phyloP scores from a whole-genome alignment of 139 green algal genomes.

The Trebouxia sp. region DNA sequence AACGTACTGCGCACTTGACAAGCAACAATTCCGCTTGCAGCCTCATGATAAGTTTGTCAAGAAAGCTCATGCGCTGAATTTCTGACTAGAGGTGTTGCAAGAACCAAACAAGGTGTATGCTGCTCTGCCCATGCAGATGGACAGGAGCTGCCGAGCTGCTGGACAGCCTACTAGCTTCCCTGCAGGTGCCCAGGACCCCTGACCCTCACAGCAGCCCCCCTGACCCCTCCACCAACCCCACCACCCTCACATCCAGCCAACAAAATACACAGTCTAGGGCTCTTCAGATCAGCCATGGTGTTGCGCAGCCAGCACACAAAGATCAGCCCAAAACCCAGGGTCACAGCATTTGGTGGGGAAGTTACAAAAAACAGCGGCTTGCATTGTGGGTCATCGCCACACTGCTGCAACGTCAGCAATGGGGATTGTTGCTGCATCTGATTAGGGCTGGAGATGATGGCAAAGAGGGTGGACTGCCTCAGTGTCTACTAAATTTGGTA shows the following conservation, averaged over 20 bases:
- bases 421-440: not conserved
- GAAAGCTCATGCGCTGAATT: too few species aligned
- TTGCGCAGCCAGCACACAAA: too few species aligned
- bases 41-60: too few species aligned
- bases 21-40: too few species aligned
- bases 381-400: constrained; percentile 9
- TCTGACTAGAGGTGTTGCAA: too few species aligned
- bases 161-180: not conserved
- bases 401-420: not conserved
- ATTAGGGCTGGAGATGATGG: not conserved
- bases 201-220: not conserved
- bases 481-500: not conserved
- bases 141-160: not conserved
- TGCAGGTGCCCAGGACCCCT: not conserved
- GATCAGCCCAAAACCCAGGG: not conserved
- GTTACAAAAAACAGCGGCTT: not conserved
- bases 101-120: too few species aligned
- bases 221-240: not conserved
- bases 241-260: not conserved
- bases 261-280: too few species aligned
- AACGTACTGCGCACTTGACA: too few species aligned
- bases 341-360: not conserved
- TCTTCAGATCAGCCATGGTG: too few species aligned
- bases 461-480: not conserved
- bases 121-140: too few species aligned